Evolutionary conservation across 768 basidiomycete genomes (phyloP), one percentile per base, ranked within the genome.

Genomic region (Mycena amicta): DNA sequence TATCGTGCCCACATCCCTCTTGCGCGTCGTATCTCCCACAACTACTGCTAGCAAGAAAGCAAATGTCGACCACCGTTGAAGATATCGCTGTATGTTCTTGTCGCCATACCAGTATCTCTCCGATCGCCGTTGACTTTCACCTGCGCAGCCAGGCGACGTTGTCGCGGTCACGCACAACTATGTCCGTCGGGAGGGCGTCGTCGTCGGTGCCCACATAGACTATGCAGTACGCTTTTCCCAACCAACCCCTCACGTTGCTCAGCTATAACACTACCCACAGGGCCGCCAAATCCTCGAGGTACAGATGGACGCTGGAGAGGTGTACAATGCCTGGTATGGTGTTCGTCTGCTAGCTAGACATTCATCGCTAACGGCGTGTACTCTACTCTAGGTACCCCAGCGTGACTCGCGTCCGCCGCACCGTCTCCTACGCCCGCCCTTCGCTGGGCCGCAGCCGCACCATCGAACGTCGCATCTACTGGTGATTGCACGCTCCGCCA

Each of bases 201-300:
- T 93, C 63, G 75, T 92, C 33, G 89, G 90, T 39, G 82, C 89
- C 30, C 86, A 89, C 74, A 66, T 82, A 56, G 92, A 93, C 82
- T 76, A 80, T 63, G 72, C 79, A 53, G 91, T 92, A 71, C 64
- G 88, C 79, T 15, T 29, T 20, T 27, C 45, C 50, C 56, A 29
- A 25, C n/a, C 50, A 8, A 40, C 41, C 18, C 18, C 52, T 20
- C 11, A 29, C 12, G 2, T 46, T 46, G 40, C 22, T 31, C n/a
- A n/a, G n/a, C n/a, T n/a, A n/a, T n/a, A n/a, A n/a, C n/a, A n/a
- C n/a, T n/a, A n/a, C n/a, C n/a, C n/a, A 52, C 61, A 93, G 92
- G 92, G 91, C 53, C 87, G 90, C 56, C 89, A 90, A 75, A 81
- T 93, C 64, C 75, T 94, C 60, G 89, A 92, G 68, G 88, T 94